These are phyloP conservation scores for Amanita pallidorosea DNA, from an alignment of 768 basidiomycete species.

Conservation along the genomic window DNA sequence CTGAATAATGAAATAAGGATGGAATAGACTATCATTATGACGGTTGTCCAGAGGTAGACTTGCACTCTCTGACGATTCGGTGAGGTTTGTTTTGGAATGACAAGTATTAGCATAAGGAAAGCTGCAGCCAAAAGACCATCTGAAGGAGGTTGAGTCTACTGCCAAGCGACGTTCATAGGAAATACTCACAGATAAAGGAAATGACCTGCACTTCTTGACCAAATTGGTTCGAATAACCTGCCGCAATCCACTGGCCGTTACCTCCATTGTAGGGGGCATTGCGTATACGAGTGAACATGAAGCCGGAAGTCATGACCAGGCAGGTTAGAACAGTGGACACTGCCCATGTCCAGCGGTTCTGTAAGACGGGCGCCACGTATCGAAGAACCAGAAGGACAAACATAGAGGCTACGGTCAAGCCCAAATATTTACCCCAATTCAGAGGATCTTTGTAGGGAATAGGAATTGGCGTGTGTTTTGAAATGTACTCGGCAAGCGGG, in stretches of 20 bases:
- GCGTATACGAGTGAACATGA: slow-evolving; percentile 96
- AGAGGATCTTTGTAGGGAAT: slow-evolving; percentile 80
- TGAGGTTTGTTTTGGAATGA: slow-evolving; percentile 69
- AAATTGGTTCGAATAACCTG: slow-evolving; percentile 81
- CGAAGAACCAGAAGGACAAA: slow-evolving; percentile 40
- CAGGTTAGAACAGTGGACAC: slow-evolving; percentile 41
- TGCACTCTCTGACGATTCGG: slow-evolving; percentile 72
- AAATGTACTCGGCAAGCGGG: slow-evolving; percentile 67
- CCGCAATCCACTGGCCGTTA: slow-evolving; percentile 73
- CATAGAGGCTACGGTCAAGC: slow-evolving; percentile 33
- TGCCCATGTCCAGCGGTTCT: slow-evolving; percentile 76
- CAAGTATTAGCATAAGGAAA: slow-evolving; percentile 70
- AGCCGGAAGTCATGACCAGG: slow-evolving; percentile 84
- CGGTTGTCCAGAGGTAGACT: slow-evolving; percentile 80
- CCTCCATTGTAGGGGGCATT: slow-evolving; percentile 56
- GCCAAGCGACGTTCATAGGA: background rate
- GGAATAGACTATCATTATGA: slow-evolving; percentile 79
- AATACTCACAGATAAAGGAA: slow-evolving; percentile 67
- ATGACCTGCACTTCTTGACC: slow-evolving; percentile 91
- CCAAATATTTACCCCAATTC: slow-evolving; percentile 52
- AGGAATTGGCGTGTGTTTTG: slow-evolving; percentile 60
- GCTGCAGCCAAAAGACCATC: slow-evolving; percentile 77
- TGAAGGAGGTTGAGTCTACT: slow-evolving; percentile 19
- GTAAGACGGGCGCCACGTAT: slow-evolving; percentile 53
- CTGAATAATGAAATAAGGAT: slow-evolving; percentile 80